Evolutionary conservation across 2,329 filamentous ascomycete genomes (phyloP), one percentile per base, ranked within the genome.

Genomic region (Cladophialophora chaetospira): DNA sequence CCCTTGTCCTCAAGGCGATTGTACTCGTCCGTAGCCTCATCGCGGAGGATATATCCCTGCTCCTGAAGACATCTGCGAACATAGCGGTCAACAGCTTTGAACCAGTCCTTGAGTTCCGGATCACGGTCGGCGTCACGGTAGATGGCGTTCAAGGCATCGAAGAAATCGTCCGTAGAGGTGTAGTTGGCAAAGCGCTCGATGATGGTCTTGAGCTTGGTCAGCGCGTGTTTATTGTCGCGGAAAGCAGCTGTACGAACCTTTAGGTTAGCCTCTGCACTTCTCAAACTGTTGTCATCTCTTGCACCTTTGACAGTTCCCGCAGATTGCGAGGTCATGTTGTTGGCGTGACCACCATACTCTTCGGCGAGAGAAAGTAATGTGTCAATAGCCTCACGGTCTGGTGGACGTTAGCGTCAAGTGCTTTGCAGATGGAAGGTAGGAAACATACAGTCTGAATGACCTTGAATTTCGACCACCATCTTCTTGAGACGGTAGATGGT

Each of bases 161-260:
- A 91, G 3, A 97, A 78, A 64, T 96, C 90, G 62, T 95, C 88
- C 29, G 86, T 85, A 0, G 92, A 97, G 6, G 94, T 97, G 68
- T 87, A 87, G 73, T 99, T 97, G 70, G 94, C 94, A 67, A 97
- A 97, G 45, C 94, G 88, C 79, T 97, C 94, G 65, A 99, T 86
- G 17, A 99, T 79, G 6, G 85, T 90, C 84, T 89, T 79, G 17
- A 76, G 73, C 44, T 72, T 67, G 64, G 75, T 83, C 73, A 83
- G 79, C 76, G 74, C 73, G 67, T 74, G 66, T 67, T 70, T 66
- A 63, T 70, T 74, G 63, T 62, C 69, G 58, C 47, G 58, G 35
- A 62, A 53, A 56, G 74, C 73, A 66, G 66, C 72, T 80, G 72
- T 60, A 68, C 68, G 66, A 75, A 87, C 84, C 79, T 87, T 90